phyloP scores from a whole-genome alignment of 768 basidiomycete species.

The Suillus decipiens region DNA sequence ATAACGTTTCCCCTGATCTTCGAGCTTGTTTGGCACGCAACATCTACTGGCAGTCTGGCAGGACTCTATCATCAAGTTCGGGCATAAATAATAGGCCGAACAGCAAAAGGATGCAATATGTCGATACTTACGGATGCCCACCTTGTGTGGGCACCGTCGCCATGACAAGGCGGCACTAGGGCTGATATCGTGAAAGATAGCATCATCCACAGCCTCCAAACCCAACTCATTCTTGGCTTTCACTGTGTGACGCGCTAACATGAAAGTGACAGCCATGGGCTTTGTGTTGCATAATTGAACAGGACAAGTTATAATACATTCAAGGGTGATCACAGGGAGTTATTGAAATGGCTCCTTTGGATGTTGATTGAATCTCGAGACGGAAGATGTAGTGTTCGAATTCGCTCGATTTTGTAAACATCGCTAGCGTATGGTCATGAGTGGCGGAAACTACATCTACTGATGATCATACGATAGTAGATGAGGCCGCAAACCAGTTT shows the following conservation, averaged over 20 bases:
- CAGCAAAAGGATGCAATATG: neutral
- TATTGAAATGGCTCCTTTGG: neutral
- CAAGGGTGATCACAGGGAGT: neutral
- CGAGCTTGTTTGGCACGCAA: neutral
- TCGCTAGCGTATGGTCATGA: neutral
- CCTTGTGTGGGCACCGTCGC: neutral
- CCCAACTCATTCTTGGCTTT: neutral
- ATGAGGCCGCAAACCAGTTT: neutral
- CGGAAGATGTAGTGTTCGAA: neutral
- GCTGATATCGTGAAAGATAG: neutral
- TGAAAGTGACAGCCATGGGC: neutral
- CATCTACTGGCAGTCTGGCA: neutral
- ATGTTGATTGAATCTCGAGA: neutral
- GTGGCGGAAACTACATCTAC: neutral
- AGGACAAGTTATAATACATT: neutral
- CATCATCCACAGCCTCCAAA: neutral
- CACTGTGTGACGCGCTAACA: neutral
- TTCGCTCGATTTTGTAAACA: neutral
- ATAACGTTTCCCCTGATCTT: neutral
- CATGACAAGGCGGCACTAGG: neutral
- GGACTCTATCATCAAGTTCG: neutral
- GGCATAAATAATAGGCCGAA: neutral
- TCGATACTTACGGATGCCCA: neutral
- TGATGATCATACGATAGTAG: neutral
- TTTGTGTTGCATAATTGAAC: neutral